These are phyloP conservation scores for Bremia lactucae DNA, from an alignment of 352 stramenopile genomes.

Conservation along the genomic window DNA sequence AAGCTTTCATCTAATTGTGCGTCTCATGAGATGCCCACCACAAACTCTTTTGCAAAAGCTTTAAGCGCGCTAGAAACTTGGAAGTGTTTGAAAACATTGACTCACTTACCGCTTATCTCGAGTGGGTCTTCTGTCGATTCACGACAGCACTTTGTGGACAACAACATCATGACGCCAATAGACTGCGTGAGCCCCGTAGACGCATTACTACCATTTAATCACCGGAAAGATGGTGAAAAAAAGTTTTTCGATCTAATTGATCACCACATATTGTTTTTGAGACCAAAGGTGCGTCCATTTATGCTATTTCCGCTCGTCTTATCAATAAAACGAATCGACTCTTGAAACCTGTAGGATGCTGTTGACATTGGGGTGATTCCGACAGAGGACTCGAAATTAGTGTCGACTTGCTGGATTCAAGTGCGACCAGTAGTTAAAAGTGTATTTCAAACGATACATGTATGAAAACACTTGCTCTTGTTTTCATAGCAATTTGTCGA, in stretches of 20 bases:
- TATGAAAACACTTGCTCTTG: slow-evolving; percentile 9
- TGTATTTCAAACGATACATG: slow-evolving; percentile 59
- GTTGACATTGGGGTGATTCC: slow-evolving; percentile 67
- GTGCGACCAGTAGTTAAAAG: slow-evolving; percentile 40
- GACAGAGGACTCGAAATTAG: slow-evolving; percentile 32
- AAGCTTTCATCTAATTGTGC: background rate
- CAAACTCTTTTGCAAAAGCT: slow-evolving; percentile 12
- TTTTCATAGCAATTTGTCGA: background rate
- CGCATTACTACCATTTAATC: slow-evolving; percentile 50
- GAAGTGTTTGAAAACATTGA: slow-evolving; percentile 55
- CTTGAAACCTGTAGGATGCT: slow-evolving; percentile 19
- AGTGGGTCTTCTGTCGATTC: slow-evolving; percentile 22
- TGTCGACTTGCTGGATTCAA: slow-evolving; percentile 61
- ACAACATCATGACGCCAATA: slow-evolving; percentile 23
- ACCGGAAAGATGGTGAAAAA: slow-evolving; percentile 37
- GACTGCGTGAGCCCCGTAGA: slow-evolving; percentile 48
- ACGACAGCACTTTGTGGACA: slow-evolving; percentile 32
- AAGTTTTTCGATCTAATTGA: slow-evolving; percentile 64
- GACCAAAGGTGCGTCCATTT: slow-evolving; percentile 44
- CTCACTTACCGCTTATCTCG: slow-evolving; percentile 18
- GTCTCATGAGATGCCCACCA: background rate
- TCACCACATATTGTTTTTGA: slow-evolving; percentile 33
- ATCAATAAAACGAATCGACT: too few species aligned
- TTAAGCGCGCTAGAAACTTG: slow-evolving; percentile 50
- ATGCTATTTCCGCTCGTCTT: too few species aligned